Evolutionary conservation across 2,329 filamentous ascomycete genomes (phyloP), one percentile per base, ranked within the genome.

Genomic region (Neonectria hederae): DNA sequence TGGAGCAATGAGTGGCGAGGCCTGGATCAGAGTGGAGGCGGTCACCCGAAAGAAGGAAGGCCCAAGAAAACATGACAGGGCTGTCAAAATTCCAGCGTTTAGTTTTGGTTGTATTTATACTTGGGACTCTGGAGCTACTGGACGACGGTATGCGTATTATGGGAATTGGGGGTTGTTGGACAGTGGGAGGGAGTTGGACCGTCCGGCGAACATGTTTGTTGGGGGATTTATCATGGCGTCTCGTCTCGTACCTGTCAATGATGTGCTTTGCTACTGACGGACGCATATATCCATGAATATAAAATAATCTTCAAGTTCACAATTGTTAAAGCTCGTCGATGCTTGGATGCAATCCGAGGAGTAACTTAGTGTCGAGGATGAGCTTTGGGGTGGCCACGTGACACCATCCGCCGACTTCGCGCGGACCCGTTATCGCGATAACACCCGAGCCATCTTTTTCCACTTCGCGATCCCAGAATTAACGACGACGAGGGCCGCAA

Each of bases 11-110:
- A 76, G 14, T 87, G 84, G 83, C 77, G 82, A 67, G 86, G 85
- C 7, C 71, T 87, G 30, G 86, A 88, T 68, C 80, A 82, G 54
- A 87, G 85, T 66, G 86, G 86, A 9, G 83, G 83, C 1, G 72
- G 76, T 17, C 77, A 77, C 55, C 81, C 80, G 7, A 75, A 68
- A 43, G 62, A 59, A 30, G 65, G 68, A 49, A 63, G 63, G n/a
- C 49, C 62, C 21, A 65, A 65, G 2, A 52, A 76, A 28, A 74
- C 75, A 35, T 70, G 54, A 69, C 58, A 8, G 55, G 28, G 49
- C 55, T 46, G 38, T 54, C 49, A 59, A 26, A 22, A 26, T 49
- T 53, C n/a, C 21, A 21, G 13, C 56, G 60, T 63, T 48, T 56
- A 45, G 17, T 46, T n/a, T 21, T 45, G 21, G 28, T 30, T 46